A percentile compares a stretch with the other conserved stretches of the same genome.
Conservation (phyloP, 169 alveolate species). For the Neospora caninum region DNA sequence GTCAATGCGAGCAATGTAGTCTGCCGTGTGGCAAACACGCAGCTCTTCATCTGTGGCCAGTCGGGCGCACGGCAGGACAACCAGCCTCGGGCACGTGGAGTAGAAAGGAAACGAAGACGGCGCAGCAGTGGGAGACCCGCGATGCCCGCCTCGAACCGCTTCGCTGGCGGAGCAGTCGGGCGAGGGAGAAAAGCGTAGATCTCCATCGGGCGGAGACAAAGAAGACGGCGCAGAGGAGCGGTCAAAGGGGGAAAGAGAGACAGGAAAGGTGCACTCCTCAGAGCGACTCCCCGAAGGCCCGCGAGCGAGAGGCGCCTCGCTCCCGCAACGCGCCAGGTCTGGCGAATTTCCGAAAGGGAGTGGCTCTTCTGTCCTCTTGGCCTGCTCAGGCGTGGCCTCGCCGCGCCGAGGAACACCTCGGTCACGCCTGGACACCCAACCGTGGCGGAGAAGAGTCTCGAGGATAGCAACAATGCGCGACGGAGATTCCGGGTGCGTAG, state of each 20-base stretch:
- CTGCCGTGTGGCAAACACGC: neutral
- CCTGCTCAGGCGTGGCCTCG: neutral
- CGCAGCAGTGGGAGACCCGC: neutral
- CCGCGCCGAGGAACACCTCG: neutral
- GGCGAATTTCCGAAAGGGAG: neutral
- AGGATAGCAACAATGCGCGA: neutral
- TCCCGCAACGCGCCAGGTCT: no score
- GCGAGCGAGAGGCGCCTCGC: no score
- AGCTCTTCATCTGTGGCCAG: constrained; percentile 11
- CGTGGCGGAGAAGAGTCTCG: neutral
- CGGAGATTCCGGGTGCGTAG: neutral
- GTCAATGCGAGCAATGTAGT: neutral
- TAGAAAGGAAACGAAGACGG: neutral
- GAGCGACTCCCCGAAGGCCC: no score
- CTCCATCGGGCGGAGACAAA: neutral
- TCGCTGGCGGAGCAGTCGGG: no score
- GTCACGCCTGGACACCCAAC: neutral
- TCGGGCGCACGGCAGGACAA: neutral
- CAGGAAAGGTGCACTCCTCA: neutral
- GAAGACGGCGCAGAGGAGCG: neutral
- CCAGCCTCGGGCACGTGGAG: neutral
- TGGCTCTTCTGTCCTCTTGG: neutral
- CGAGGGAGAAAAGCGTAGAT: no score
- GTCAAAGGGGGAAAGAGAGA: neutral
- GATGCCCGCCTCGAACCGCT: no score